A percentile compares a stretch with the other conserved stretches of the same genome.
Evolutionary conservation across 805 yeast species (phyloP).

Genomic region (Ogataea chonburiensis): DNA sequence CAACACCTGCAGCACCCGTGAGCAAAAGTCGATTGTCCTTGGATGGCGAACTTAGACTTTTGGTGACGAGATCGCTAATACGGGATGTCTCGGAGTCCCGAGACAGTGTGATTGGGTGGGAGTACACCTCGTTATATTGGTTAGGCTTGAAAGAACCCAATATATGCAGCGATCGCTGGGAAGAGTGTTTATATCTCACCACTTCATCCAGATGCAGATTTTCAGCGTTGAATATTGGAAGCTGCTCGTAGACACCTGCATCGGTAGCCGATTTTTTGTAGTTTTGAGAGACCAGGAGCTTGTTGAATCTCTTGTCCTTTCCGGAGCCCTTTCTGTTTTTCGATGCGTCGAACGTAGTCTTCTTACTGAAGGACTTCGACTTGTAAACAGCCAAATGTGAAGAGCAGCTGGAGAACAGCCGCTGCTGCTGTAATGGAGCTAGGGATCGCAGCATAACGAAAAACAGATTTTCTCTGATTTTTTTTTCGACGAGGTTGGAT

Average conservation of each 20-base stretch:
- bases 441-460: constrained; percentile 3
- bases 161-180: constrained; percentile 44
- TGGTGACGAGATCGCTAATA: constrained; percentile 39
- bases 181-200: constrained; percentile 40
- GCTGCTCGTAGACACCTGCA: constrained; percentile 16
- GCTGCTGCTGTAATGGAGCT: constrained; percentile 5
- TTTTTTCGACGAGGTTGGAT: constrained; percentile 8
- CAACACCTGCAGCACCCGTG: constrained; percentile 73
- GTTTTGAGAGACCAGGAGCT: constrained; percentile 24
- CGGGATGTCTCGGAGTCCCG: constrained; percentile 47
- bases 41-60: constrained; percentile 34
- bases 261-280: constrained; percentile 27
- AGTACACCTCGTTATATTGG: constrained; percentile 67
- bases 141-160: constrained; percentile 65
- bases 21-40: constrained; percentile 50
- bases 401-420: constrained; percentile 16
- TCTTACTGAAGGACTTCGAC: constrained; percentile 32
- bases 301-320: constrained; percentile 30
- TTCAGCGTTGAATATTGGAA: constrained; percentile 19
- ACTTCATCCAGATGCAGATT: constrained; percentile 30
- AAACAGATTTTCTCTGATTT: constrained; percentile 3
- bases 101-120: constrained; percentile 57
- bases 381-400: constrained; percentile 24
- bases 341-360: constrained; percentile 23
- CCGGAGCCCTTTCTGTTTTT: constrained; percentile 35